phyloP scores from a whole-genome alignment of 257 asterid genomes.

The Scutellaria baicalensis region DNA sequence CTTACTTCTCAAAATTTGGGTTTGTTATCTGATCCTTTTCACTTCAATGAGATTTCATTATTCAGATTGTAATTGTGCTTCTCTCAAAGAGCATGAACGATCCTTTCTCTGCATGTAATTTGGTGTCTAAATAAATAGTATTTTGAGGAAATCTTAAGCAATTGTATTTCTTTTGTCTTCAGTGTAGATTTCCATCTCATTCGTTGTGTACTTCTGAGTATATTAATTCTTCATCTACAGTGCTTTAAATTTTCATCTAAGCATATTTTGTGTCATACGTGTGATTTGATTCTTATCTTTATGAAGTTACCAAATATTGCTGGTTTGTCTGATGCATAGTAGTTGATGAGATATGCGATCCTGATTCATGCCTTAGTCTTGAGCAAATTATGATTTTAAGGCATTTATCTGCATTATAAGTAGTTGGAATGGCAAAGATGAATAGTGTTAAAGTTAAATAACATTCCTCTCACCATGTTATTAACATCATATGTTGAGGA shows the following conservation, averaged over 20 bases:
- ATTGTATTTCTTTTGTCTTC: background rate
- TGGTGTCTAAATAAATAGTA: background rate
- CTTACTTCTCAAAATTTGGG: conserved; percentile 85
- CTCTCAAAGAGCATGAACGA: background rate
- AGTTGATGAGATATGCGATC: background rate
- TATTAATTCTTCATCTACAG: background rate
- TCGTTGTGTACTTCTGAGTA: background rate
- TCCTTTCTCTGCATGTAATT: background rate
- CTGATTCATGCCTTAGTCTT: background rate
- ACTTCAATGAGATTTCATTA: background rate
- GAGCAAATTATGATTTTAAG: background rate
- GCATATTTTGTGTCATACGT: no score
- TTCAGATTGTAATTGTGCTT: background rate
- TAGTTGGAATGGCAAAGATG: background rate
- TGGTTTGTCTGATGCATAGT: no score
- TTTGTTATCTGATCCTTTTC: conserved; percentile 29
- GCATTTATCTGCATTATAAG: background rate
- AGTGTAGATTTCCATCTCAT: background rate
- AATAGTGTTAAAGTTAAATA: background rate
- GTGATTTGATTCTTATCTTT: no score
- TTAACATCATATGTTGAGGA: background rate
- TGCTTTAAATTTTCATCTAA: no score
- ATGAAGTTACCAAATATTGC: no score
- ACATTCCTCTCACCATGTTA: background rate
- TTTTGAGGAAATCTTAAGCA: background rate